Evolutionary conservation across 1,284 basidiomycete genomes (phyloP).

Genomic region (Cerrena zonata): DNA sequence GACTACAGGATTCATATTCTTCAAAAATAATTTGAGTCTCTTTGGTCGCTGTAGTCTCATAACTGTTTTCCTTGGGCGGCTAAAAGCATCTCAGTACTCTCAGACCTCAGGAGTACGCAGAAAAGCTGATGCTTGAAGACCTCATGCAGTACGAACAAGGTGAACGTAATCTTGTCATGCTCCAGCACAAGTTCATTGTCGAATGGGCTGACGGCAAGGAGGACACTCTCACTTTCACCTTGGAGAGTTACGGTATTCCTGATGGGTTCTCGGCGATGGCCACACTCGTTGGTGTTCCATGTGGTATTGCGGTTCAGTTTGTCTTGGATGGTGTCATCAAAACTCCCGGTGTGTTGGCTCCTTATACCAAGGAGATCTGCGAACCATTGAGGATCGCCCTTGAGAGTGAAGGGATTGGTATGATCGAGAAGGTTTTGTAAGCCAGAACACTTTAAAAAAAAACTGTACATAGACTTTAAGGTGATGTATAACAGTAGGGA

Average conservation of each 20-base stretch:
- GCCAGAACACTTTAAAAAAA: neutral
- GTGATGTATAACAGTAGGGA: too few relatives aligned
- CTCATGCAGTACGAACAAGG: slow-evolving; percentile 89
- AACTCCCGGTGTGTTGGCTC: slow-evolving; percentile 79
- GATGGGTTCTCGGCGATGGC: slow-evolving; percentile 93
- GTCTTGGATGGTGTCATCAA: slow-evolving; percentile 75
- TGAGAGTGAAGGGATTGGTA: slow-evolving; percentile 79
- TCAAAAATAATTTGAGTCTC: too few relatives aligned
- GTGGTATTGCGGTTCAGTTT: slow-evolving; percentile 86
- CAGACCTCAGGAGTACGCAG: too few relatives aligned
- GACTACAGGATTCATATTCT: too few relatives aligned
- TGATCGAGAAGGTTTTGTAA: slow-evolving; percentile 69
- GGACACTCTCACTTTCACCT: slow-evolving; percentile 86
- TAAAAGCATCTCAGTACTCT: too few relatives aligned
- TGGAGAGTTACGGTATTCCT: slow-evolving; percentile 86
- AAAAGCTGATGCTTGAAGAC: slow-evolving; percentile 82
- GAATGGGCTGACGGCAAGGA: slow-evolving; percentile 78
- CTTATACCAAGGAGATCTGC: slow-evolving; percentile 85
- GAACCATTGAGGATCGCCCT: slow-evolving; percentile 73
- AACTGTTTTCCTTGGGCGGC: too few relatives aligned
- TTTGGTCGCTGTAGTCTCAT: too few relatives aligned
- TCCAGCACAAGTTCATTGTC: slow-evolving; percentile 94
- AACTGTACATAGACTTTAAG: too few relatives aligned
- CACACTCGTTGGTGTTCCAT: slow-evolving; percentile 84
- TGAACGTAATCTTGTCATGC: slow-evolving; percentile 93